Evolutionary conservation across 2,329 filamentous ascomycete species (phyloP).

Genomic region (Tolypocladium pustulatum): DNA sequence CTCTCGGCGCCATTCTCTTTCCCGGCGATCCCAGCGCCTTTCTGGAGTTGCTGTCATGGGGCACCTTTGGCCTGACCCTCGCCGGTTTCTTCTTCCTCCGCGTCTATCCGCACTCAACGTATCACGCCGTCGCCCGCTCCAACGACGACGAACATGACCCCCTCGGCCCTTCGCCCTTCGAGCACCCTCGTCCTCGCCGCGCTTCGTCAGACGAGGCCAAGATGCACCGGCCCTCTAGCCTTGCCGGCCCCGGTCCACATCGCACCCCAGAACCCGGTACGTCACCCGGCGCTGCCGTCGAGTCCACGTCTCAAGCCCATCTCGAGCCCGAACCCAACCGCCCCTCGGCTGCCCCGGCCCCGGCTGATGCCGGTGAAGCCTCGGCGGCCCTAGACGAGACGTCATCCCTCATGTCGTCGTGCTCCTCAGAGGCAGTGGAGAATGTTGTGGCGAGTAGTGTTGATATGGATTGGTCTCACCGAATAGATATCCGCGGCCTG

Average conservation of each 20-base stretch:
- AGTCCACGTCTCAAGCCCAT: not conserved
- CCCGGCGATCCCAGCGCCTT: slow-evolving; percentile 76
- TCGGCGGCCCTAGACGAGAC: slow-evolving; percentile 55
- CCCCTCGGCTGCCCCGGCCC: not conserved
- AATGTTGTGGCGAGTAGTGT: slow-evolving; percentile 47
- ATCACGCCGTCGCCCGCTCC: slow-evolving; percentile 42
- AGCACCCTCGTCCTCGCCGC: not conserved
- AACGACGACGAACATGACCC: not conserved
- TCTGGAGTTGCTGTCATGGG: slow-evolving; percentile 67
- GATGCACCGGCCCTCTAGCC: not conserved
- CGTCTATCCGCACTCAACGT: slow-evolving; percentile 48
- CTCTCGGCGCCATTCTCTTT: slow-evolving; percentile 65
- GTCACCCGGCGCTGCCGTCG: slow-evolving; percentile 23
- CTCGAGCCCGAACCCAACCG: not conserved
- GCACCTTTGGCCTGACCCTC: slow-evolving; percentile 67
- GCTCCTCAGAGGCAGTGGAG: slow-evolving; percentile 40
- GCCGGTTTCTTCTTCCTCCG: slow-evolving; percentile 76
- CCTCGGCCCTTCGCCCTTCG: not conserved
- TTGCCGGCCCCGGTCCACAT: slow-evolving; percentile 12
- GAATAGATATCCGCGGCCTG: slow-evolving; percentile 84
- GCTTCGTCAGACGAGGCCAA: not conserved
- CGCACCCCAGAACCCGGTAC: slow-evolving; percentile 53
- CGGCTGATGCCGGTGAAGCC: slow-evolving; percentile 14
- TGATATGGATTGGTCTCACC: slow-evolving; percentile 65
- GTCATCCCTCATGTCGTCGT: slow-evolving; percentile 69